Evolutionary conservation across 176 grass and related monocot genomes (phyloP).

Genomic region (Carex pumila): DNA sequence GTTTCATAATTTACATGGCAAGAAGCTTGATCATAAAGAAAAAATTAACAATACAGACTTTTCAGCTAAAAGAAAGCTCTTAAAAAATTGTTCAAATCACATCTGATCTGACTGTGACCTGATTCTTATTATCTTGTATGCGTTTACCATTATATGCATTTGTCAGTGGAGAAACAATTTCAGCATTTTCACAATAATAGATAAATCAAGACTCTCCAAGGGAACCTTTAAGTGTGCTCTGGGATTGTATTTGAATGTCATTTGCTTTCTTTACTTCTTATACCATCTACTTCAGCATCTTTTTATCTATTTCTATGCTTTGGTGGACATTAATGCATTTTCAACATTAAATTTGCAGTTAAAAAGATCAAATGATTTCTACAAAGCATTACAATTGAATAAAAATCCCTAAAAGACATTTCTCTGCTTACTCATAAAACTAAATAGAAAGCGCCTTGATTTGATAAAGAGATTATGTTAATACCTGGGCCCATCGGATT

Average conservation of each 20-base stretch:
- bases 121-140: neutral
- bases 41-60: neutral
- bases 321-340: too few relatives aligned
- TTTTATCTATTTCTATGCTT: too few relatives aligned
- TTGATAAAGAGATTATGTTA: too few relatives aligned
- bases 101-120: neutral
- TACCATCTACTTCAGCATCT: too few relatives aligned
- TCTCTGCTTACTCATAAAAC: neutral
- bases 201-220: neutral
- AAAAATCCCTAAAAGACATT: neutral
- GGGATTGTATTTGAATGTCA: neutral
- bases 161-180: neutral
- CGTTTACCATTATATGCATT: neutral
- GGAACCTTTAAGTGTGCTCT: neutral
- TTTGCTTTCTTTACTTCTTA: neutral
- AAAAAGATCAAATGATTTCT: neutral
- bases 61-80: neutral
- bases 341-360: too few relatives aligned
- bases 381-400: neutral
- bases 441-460: too few relatives aligned
- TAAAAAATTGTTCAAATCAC: neutral
- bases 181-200: neutral
- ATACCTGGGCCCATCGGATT: too few relatives aligned
- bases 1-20: slow-evolving; percentile 29
- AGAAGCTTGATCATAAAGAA: neutral